Percentiles rank a stretch among this genome's conserved stretches.
These are phyloP conservation scores for Hypoxylon perforatum DNA, from an alignment of 495 filamentous ascomycete species.

Conservation along the genomic window DNA sequence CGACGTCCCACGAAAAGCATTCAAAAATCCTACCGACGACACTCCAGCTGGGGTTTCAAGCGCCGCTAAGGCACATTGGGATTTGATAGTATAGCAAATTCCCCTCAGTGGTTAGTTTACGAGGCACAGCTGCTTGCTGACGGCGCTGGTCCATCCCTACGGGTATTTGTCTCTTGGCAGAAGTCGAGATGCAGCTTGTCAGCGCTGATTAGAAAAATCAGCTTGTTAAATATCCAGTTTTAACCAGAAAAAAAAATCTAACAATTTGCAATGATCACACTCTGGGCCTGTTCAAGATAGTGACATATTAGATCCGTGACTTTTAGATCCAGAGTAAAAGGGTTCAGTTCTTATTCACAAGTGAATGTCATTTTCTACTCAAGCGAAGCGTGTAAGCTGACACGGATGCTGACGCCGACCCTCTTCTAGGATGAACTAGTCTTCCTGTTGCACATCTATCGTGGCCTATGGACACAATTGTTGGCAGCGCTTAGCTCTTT, in stretches of 20 bases:
- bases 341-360: neutral
- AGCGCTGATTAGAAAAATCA: constrained; percentile 14
- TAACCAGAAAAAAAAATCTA: constrained; percentile 3
- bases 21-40: constrained; percentile 13
- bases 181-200: constrained; percentile 15
- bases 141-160: constrained; percentile 30
- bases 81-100: constrained; percentile 29
- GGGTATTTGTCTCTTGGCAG: constrained; percentile 34
- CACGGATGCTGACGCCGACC: constrained; percentile 10
- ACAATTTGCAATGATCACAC: constrained; percentile 7
- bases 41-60: constrained; percentile 19
- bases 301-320: neutral
- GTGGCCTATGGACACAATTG: neutral
- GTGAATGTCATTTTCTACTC: neutral
- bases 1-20: constrained; percentile 11
- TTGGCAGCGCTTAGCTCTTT: neutral
- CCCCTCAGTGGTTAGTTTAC: constrained; percentile 43
- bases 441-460: neutral
- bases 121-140: constrained; percentile 41
- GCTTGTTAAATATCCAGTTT: constrained; percentile 23
- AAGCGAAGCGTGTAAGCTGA: constrained; percentile 18
- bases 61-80: constrained; percentile 28
- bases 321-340: neutral
- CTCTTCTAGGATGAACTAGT: neutral
- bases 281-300: neutral